Percentiles rank a stretch among this genome's conserved stretches.
phyloP scores from a whole-genome alignment of 2,329 filamentous ascomycete genomes.

The Fusarium tuaranense region DNA sequence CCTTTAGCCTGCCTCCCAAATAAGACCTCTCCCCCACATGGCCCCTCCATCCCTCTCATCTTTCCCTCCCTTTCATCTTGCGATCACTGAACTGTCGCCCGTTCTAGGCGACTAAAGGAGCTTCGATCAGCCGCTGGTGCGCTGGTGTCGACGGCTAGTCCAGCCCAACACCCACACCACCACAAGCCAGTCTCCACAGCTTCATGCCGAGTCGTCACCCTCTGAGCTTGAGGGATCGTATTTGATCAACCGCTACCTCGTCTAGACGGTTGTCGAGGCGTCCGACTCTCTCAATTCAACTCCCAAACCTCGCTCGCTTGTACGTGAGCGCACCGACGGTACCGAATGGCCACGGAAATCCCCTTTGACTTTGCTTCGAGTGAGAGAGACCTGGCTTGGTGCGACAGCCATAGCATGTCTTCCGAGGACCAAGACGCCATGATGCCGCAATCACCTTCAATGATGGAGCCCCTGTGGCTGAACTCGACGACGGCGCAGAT shows the following conservation, averaged over 20 bases:
- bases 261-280: slow-evolving; percentile 22
- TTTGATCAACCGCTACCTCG: slow-evolving; percentile 31
- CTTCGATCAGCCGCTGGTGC: slow-evolving; percentile 46
- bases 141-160: slow-evolving; percentile 44
- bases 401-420: slow-evolving; percentile 58
- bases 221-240: slow-evolving; percentile 32
- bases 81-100: slow-evolving; percentile 41
- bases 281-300: slow-evolving; percentile 17
- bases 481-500: slow-evolving; percentile 44
- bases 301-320: slow-evolving; percentile 6
- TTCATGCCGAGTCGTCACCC: slow-evolving; percentile 37
- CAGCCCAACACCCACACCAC: slow-evolving; percentile 43
- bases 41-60: slow-evolving; percentile 47
- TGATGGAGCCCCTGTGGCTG: slow-evolving; percentile 48
- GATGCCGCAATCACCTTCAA: slow-evolving; percentile 49
- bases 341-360: slow-evolving; percentile 60
- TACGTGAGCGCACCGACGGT: slow-evolving; percentile 14
- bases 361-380: slow-evolving; percentile 56
- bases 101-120: slow-evolving; percentile 41
- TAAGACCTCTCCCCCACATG: slow-evolving; percentile 48
- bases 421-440: slow-evolving; percentile 51
- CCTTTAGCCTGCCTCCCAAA: slow-evolving; percentile 42
- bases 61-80: slow-evolving; percentile 39
- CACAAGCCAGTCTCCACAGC: slow-evolving; percentile 43
- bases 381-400: slow-evolving; percentile 59